Evolutionary conservation across 2,329 filamentous ascomycete species (phyloP).

Genomic region (Alternaria viburni): DNA sequence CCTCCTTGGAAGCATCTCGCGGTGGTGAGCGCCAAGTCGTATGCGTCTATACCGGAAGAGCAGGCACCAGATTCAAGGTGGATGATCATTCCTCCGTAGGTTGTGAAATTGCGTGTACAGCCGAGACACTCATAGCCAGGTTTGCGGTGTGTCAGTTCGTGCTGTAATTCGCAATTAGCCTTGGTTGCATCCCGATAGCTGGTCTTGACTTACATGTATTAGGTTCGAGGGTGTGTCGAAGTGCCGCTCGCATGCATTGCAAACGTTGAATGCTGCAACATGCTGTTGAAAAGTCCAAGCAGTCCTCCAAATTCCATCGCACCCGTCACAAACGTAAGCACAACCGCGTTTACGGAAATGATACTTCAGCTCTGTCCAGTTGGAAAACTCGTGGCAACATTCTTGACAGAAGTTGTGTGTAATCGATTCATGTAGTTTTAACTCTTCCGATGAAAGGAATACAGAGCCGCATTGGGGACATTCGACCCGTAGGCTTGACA

Average conservation of each 20-base stretch:
- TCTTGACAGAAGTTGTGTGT: background rate
- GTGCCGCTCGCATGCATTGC: background rate
- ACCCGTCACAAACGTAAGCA: background rate
- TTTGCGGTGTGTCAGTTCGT: background rate
- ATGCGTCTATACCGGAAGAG: background rate
- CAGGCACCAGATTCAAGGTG: slow-evolving; percentile 15
- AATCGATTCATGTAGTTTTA: background rate
- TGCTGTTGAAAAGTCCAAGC: background rate
- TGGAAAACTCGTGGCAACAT: background rate
- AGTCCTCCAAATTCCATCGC: background rate
- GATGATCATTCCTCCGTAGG: slow-evolving; percentile 17
- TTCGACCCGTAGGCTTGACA: background rate
- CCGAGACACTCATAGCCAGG: background rate
- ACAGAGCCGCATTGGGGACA: background rate
- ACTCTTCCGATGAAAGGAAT: background rate
- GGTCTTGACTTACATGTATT: background rate
- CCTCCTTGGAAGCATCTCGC: slow-evolving; percentile 22
- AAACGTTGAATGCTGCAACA: background rate
- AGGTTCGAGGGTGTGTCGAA: background rate
- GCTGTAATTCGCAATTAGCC: background rate
- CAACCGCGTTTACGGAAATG: background rate
- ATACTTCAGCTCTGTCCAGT: background rate
- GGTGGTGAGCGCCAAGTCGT: slow-evolving; percentile 20
- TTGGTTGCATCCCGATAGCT: background rate
- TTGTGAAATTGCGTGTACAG: slow-evolving; percentile 13